Conservation (phyloP, 352 stramenopile species). For the Poterioochromonas sp. region DNA sequence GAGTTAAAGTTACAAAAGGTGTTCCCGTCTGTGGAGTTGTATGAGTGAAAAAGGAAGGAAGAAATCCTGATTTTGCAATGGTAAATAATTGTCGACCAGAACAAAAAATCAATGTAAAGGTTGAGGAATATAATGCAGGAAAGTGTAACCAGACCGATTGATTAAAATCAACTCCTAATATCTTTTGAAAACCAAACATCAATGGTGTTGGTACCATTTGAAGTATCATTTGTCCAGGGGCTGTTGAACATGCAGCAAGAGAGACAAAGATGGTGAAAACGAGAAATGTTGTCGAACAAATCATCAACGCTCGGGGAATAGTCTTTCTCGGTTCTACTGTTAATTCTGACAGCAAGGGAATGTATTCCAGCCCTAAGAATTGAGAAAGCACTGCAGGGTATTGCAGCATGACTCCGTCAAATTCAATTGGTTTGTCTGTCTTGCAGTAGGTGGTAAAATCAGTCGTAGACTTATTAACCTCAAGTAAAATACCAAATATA, state of each 20-base stretch:
- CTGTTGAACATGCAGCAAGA: neutral
- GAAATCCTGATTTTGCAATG: neutral
- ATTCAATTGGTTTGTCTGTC: too few species aligned
- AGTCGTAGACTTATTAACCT: neutral
- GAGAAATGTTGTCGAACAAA: neutral
- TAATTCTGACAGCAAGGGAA: too few species aligned
- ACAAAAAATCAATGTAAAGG: neutral
- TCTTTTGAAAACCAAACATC: neutral
- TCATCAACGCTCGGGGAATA: too few species aligned
- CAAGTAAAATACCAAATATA: neutral
- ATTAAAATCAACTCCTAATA: neutral
- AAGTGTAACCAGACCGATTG: neutral
- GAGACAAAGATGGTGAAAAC: neutral
- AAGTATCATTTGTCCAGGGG: neutral
- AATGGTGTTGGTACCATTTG: neutral
- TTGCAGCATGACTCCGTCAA: neutral
- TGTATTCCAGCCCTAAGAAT: neutral
- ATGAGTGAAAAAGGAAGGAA: neutral
- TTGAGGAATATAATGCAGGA: neutral
- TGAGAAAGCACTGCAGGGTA: neutral
- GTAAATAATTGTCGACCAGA: neutral
- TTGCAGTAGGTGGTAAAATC: too few species aligned
- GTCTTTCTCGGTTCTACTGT: too few species aligned
- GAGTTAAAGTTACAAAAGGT: neutral
- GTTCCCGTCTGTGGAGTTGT: neutral